A percentile compares a stretch with the other conserved stretches of the same genome.
Conservation (phyloP, 352 stramenopile species). For the Phytophthora multivora region DNA sequence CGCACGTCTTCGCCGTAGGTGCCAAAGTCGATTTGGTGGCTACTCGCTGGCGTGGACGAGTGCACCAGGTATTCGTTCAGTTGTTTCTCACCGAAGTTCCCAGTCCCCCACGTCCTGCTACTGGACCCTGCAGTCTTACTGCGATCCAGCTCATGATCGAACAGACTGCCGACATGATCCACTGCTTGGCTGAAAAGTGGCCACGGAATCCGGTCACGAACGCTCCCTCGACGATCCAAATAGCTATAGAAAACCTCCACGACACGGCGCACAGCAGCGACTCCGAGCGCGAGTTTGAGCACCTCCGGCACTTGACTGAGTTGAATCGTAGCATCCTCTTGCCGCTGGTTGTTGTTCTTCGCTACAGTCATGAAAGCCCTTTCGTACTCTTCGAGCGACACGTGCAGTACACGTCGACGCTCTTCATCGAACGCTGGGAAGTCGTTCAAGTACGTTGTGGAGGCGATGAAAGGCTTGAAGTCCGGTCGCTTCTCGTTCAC, state of each 20-base stretch:
- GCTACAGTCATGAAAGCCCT: conserved; percentile 48
- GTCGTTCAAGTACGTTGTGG: conserved; percentile 68
- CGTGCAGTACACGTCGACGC: conserved; percentile 39
- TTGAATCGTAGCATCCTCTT: conserved; percentile 43
- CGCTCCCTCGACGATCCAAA: conserved; percentile 44
- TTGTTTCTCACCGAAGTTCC: conserved; percentile 30
- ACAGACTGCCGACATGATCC: conserved; percentile 44
- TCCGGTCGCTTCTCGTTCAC: conserved; percentile 41
- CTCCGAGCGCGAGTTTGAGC: conserved; percentile 46
- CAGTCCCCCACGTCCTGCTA: conserved; percentile 14
- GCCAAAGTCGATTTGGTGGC: conserved; percentile 75
- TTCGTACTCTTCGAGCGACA: conserved; percentile 46
- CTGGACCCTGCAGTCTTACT: conserved; percentile 20
- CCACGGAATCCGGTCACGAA: conserved; percentile 59
- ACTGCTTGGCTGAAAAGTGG: conserved; percentile 46
- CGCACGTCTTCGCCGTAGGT: conserved; percentile 65
- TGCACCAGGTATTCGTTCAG: conserved; percentile 46
- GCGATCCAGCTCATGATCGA: conserved; percentile 42
- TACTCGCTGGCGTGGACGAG: conserved; percentile 66
- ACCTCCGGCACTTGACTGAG: conserved; percentile 53
- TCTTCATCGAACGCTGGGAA: conserved; percentile 63
- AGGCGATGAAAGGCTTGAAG: conserved; percentile 62
- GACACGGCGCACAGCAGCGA: conserved; percentile 33
- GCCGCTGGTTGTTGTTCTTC: conserved; percentile 36
- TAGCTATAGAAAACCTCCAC: conserved; percentile 52